These are phyloP conservation scores for Polytrichum commune DNA, from an alignment of 225 moss, liverwort and hornwort genomes.

Conservation along the genomic window DNA sequence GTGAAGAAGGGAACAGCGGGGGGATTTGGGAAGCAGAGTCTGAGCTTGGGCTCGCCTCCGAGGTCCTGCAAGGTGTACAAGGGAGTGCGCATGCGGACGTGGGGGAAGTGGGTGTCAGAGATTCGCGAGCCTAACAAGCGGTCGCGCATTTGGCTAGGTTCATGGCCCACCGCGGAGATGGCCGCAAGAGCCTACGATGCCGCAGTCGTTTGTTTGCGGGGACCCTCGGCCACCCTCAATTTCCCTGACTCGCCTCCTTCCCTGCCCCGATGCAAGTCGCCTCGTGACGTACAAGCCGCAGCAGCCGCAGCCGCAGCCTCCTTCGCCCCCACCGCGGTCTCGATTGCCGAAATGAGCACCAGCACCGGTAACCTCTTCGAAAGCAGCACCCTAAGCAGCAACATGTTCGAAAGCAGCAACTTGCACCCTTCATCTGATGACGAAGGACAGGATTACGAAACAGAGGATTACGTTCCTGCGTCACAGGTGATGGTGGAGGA, in stretches of 20 bases:
- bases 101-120: slow-evolving; percentile 60
- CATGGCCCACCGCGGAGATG: slow-evolving; percentile 52
- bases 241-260: slow-evolving; percentile 34
- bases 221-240: slow-evolving; percentile 36
- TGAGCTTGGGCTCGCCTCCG: not conserved
- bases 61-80: slow-evolving; percentile 27
- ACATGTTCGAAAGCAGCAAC: not conserved
- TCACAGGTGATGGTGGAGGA: slow-evolving; percentile 1
- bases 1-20: slow-evolving; percentile 7
- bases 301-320: slow-evolving; percentile 47
- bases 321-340: slow-evolving; percentile 11
- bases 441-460: not conserved
- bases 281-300: slow-evolving; percentile 39
- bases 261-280: slow-evolving; percentile 29
- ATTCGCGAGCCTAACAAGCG: slow-evolving; percentile 56
- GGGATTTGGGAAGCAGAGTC: slow-evolving; percentile 1
- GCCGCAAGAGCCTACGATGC: slow-evolving; percentile 53
- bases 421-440: not conserved
- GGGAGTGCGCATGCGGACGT: slow-evolving; percentile 52
- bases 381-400: not conserved
- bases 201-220: slow-evolving; percentile 46
- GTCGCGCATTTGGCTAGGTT: slow-evolving; percentile 58
- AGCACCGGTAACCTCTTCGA: not conserved
- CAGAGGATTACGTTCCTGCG: not conserved
- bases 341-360: not conserved